Evolutionary conservation across 2,329 filamentous ascomycete species (phyloP), one percentile per base, ranked within the genome.

Genomic region (Botrytis fragariae): DNA sequence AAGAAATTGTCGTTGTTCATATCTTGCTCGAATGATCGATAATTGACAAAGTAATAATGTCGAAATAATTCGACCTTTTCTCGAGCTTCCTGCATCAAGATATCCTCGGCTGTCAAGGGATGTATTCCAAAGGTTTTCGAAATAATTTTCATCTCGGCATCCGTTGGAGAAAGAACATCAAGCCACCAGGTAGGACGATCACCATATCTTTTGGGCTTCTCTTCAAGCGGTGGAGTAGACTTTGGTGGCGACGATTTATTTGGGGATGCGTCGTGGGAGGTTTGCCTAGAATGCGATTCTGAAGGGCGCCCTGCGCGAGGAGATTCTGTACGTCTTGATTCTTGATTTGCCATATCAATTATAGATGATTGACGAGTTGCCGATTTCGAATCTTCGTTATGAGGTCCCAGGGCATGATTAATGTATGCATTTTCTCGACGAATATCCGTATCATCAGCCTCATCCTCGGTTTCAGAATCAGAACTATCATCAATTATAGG

Each of bases 21-120:
- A 80, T 99, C 96, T 82, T 98, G 96, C 81, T 99, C 96, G 80
- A 99, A 99, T 0, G 94, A 97, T 25, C 96, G 92, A 82, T 99
- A 99, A 82, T 97, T 98, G 84, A 99, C 93, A 79, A 99, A 98
- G 83, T 99, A 99, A 84, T 99, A 99, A 81, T 97, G 93, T 48
- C 93, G 91, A 86, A 99, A 99, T 1, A 99, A 87, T 82, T 99
- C 96, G 0, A 99, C 96, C 84, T 99, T 99, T 81, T 99, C 96
- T 35, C 96, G 95, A 59, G 95, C 93, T 84, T 99, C 96, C 82
- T 98, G 94, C 85, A 98, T 91, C 88, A 98, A 92, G 79, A 99
- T 98, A 81, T 99, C 96, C 82, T 99, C 96, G 2, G 94, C 92
- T 0, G 96, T 99, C 74, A 99, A 85, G 0, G 96, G 95, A 83